These are phyloP conservation scores for Diaporthe helianthi DNA, from an alignment of 2,329 filamentous ascomycete species.

Conservation along the genomic window DNA sequence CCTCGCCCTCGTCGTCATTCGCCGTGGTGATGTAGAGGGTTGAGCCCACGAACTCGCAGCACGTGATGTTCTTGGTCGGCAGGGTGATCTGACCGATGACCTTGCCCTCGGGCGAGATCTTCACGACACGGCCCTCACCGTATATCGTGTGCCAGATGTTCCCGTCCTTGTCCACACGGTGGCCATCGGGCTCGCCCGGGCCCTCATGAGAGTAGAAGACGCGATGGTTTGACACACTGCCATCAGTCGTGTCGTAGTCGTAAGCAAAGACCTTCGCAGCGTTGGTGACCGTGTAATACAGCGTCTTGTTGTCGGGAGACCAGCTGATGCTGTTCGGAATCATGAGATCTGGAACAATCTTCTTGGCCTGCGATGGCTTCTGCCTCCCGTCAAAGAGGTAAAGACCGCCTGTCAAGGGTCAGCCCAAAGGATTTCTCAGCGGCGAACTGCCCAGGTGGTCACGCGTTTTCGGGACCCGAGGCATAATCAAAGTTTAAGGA, in stretches of 20 bases:
- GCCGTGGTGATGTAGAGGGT: conserved; percentile 83
- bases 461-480: not conserved
- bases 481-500: not conserved
- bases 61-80: conserved; percentile 82
- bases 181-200: conserved; percentile 79
- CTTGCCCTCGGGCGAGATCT: conserved; percentile 73
- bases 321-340: conserved; percentile 89
- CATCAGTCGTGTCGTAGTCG: conserved; percentile 73
- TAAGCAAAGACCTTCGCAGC: conserved; percentile 74
- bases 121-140: conserved; percentile 76
- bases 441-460: no score
- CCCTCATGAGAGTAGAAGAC: conserved; percentile 75
- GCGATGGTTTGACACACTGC: conserved; percentile 71
- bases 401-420: conserved; percentile 65
- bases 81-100: conserved; percentile 77
- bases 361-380: conserved; percentile 64
- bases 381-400: conserved; percentile 71
- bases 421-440: not conserved
- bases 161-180: conserved; percentile 83
- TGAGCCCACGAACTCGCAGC: conserved; percentile 78
- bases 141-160: conserved; percentile 90
- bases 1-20: conserved; percentile 68
- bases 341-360: conserved; percentile 60
- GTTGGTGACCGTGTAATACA: conserved; percentile 86
- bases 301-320: conserved; percentile 73